Base-by-base conservation (phyloP, 1,139 yeast species). In the Candida albicans region DNA sequence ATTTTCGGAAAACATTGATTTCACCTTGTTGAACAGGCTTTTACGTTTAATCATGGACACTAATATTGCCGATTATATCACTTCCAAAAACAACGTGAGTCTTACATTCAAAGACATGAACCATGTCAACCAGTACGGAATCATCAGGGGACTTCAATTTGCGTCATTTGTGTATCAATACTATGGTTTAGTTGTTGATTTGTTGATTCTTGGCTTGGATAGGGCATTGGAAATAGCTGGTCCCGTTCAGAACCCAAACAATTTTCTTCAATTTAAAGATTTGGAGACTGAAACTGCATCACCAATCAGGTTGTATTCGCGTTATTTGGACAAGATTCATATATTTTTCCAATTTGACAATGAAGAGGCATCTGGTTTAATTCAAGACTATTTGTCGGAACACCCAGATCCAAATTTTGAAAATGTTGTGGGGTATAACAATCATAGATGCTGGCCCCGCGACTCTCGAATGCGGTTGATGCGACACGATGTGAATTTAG, bases 321-420 rank as follows among this genome's bases (percentile, higher is more conserved):
- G 99, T 38, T 88, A 91, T 59, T 68, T 89, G 57, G 97, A 93
- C 58, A 83, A 83, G 55, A 75, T 93, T 14, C 88, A 87, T 55
- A 79, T 95, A 1, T 74, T 90, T 40, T 87, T 90, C 68, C 75
- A 90, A 46, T 88, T 95, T 57, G 71, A 78, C 2, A 79, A 80
- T 31, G 82, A 79, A 0, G 96, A 91, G 44, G 80, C 95, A 0
- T 79, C 79, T 38, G 96, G 82, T 12, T 68, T 95, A 38, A 79
- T 87, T 27, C 86, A 85, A 50, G 89, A 88, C 27, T 91, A 75
- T 56, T 64, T 90, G 32, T 73, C 85, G 0, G 96, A 89, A 52
- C 87, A 89, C 55, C 96, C 97, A 0, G 97, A 90, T 66, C 96
- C 96, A 0, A 87, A 87, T 56, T 86, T 86, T 62, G 95, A 87